Conservation (phyloP, 306 rosid species). For the Castanospermum australe region DNA sequence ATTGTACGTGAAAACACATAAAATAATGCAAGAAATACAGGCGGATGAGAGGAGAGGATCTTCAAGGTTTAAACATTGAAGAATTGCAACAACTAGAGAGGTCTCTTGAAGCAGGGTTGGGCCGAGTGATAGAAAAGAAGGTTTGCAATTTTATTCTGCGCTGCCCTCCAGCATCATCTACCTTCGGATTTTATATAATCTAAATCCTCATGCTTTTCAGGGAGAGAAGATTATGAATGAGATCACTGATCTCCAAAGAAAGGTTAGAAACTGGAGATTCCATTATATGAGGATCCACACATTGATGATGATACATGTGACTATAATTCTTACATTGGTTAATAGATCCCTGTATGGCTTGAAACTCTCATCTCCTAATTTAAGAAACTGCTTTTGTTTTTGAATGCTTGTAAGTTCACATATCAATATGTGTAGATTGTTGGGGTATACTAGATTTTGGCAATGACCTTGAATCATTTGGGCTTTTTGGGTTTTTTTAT, state of each 20-base stretch:
- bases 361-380: neutral
- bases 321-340: neutral
- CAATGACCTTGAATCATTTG: neutral
- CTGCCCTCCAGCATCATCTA: neutral
- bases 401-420: neutral
- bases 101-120: constrained; percentile 76
- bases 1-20: neutral
- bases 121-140: constrained; percentile 72
- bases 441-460: too few species aligned
- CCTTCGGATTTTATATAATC: neutral
- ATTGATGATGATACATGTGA: neutral
- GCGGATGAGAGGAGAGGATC: constrained; percentile 97
- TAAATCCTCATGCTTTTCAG: constrained; percentile 41
- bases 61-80: constrained; percentile 66
- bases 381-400: neutral
- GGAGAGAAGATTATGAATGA: constrained; percentile 74
- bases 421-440: neutral
- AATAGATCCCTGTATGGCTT: neutral
- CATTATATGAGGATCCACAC: neutral
- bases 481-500: neutral
- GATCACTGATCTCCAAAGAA: constrained; percentile 70
- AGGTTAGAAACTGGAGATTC: constrained; percentile 50
- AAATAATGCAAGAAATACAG: constrained; percentile 27
- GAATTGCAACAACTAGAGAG: constrained; percentile 76
- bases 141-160: constrained; percentile 22